phyloP scores from a whole-genome alignment of 2,329 filamentous ascomycete species.

The Diaporthe humulicola region DNA sequence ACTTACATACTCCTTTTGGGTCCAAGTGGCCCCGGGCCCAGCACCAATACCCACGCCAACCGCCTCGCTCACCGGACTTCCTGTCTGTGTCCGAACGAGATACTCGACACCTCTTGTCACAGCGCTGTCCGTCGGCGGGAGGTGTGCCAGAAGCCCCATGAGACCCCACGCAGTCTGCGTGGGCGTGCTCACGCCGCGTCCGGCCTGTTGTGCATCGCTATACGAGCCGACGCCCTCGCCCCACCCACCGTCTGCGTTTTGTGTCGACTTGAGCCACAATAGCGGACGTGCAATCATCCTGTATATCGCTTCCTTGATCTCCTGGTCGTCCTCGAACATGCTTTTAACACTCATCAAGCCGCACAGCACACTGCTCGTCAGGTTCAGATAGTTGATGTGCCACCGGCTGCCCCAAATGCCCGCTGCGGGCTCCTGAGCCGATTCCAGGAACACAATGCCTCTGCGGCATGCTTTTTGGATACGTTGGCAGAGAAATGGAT shows the following conservation, averaged over 20 bases:
- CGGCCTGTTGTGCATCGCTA: conserved; percentile 34
- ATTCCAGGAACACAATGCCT: conserved; percentile 45
- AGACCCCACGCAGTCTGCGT: conserved; percentile 52
- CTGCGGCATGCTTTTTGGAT: conserved; percentile 36
- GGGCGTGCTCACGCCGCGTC: conserved; percentile 44
- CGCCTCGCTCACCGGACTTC: conserved; percentile 27
- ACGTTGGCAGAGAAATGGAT: neutral
- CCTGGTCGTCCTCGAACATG: conserved; percentile 34
- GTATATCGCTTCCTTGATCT: conserved; percentile 1
- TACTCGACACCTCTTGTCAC: conserved; percentile 13
- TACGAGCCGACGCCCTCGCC: conserved; percentile 47
- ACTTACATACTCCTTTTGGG: neutral
- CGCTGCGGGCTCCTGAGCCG: conserved; percentile 42
- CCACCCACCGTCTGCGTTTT: conserved; percentile 51
- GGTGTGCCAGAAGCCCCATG: conserved; percentile 45
- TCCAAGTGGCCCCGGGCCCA: conserved; percentile 17
- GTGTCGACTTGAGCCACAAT: conserved; percentile 45
- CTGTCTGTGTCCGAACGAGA: conserved; percentile 21
- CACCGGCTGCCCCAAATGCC: conserved; percentile 52
- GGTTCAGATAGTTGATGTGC: conserved; percentile 52
- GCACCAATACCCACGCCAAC: conserved; percentile 16
- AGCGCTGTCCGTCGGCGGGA: neutral
- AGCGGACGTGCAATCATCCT: conserved; percentile 35
- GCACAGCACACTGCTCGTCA: conserved; percentile 49
- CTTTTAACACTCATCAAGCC: conserved; percentile 44